These are phyloP conservation scores for Beauveria australis DNA, from an alignment of 2,329 filamentous ascomycete genomes.

Conservation along the genomic window DNA sequence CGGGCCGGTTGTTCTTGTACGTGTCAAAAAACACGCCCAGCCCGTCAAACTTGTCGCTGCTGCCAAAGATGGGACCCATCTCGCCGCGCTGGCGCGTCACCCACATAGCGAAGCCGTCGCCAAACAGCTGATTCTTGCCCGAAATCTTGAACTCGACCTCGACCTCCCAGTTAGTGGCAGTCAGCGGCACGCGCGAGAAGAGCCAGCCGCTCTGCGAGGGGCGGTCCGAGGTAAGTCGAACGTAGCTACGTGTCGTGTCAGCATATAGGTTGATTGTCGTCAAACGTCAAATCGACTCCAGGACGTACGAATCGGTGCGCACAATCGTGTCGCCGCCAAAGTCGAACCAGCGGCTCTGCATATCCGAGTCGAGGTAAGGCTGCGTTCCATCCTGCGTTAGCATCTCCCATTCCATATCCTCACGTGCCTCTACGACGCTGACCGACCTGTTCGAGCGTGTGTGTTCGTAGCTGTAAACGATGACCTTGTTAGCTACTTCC, in stretches of 20 bases:
- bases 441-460: constrained; percentile 72
- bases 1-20: constrained; percentile 98
- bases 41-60: constrained; percentile 82
- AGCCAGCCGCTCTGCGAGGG: constrained; percentile 89
- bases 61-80: constrained; percentile 78
- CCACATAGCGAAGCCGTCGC: constrained; percentile 97
- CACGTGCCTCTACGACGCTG: constrained; percentile 17
- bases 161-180: constrained; percentile 98
- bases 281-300: neutral
- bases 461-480: constrained; percentile 64
- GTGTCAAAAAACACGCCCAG: constrained; percentile 95
- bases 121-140: constrained; percentile 81
- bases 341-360: constrained; percentile 98
- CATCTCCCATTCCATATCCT: constrained; percentile 11
- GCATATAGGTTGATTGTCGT: neutral
- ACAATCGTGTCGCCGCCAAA: constrained; percentile 94
- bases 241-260: constrained; percentile 52
- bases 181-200: constrained; percentile 88
- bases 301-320: constrained; percentile 56
- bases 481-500: constrained; percentile 15
- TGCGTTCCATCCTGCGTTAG: constrained; percentile 30
- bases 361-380: constrained; percentile 96
- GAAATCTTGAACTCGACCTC: constrained; percentile 93
- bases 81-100: constrained; percentile 85
- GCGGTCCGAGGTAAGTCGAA: constrained; percentile 84